Evolutionary conservation across 805 yeast species (phyloP), one percentile per base, ranked within the genome.

Genomic region (Saccharomycopsis sp.): DNA sequence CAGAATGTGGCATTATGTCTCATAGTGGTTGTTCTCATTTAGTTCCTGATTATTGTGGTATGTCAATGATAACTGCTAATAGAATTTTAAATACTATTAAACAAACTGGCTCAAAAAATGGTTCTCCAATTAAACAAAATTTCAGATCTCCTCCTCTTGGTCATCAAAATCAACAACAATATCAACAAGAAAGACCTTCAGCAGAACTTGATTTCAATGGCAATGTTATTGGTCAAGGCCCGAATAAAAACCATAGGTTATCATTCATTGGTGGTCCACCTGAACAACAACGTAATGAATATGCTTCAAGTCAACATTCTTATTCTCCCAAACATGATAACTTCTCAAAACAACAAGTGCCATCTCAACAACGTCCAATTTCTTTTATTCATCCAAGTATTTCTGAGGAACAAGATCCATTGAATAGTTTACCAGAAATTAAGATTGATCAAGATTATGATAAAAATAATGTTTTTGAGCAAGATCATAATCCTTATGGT

Each of bases 41-140:
- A 52, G 97, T 92, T 18, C 99, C 99, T 1, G 97, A 92, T 58
- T 85, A 92, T 59, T 92, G 99, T 67, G 98, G 98, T 43, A 89
- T 92, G 95, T 73, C 95, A 2, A 86, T 92, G 88, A 96, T 86
- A 55, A 84, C 82, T 72, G 97, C 96, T 3, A 87, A 86, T 54
- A 82, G 81, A 59, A 86, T 92, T 47, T 62, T 92, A 44, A 74
- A 72, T 42, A 85, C 96, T 8, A 87, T 89, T 55, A 80, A 81
- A 56, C 73, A 79, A 31, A 77, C 96, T 2, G 68, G 58, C 19
- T 48, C 59, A 56, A 55, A 44, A 55, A 48, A 17, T 12, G 21
- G 21, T 6, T 39, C 42, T 4, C 37, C 37, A 21, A 15, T 33
- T n/a, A 26, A 39, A 10, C 9, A 9, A 9, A 33, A 21, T 12